Conservation (phyloP, 805 yeast species). For the Saccharomycopsis selenospora region DNA sequence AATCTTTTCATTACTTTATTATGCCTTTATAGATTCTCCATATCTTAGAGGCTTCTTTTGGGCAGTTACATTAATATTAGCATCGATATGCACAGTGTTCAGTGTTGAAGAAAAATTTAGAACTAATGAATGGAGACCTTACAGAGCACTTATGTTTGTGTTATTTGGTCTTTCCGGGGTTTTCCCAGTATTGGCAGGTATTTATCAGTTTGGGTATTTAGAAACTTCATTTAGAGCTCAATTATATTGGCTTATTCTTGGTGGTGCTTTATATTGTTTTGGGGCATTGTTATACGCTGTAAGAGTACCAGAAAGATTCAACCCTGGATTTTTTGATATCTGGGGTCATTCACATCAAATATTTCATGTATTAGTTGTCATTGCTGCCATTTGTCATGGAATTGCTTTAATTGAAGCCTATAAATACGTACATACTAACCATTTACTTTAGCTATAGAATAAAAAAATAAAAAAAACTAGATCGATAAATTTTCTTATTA, state of each 20-base stretch:
- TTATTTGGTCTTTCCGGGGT: conserved; percentile 72
- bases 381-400: conserved; percentile 72
- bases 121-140: conserved; percentile 64
- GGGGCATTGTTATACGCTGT: conserved; percentile 79
- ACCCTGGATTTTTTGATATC: conserved; percentile 58
- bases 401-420: conserved; percentile 54
- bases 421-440: conserved; percentile 36
- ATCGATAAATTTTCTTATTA: too few relatives aligned
- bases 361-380: conserved; percentile 69
- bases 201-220: conserved; percentile 39
- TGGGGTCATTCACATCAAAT: conserved; percentile 83
- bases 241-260: conserved; percentile 54
- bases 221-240: conserved; percentile 47
- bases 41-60: conserved; percentile 33
- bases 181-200: conserved; percentile 58
- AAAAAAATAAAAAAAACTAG: too few relatives aligned
- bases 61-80: conserved; percentile 45
- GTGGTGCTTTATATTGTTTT: conserved; percentile 64
- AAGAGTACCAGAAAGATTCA: conserved; percentile 66
- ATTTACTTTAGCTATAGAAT: too few relatives aligned
- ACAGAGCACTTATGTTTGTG: conserved; percentile 72
- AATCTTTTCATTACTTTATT: conserved; percentile 43
- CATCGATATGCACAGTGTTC: conserved; percentile 51
- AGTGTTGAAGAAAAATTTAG: conserved; percentile 63
- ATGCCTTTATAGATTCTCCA: conserved; percentile 41